phyloP scores from a whole-genome alignment of 805 yeast species.

The Teunomyces pallodes region DNA sequence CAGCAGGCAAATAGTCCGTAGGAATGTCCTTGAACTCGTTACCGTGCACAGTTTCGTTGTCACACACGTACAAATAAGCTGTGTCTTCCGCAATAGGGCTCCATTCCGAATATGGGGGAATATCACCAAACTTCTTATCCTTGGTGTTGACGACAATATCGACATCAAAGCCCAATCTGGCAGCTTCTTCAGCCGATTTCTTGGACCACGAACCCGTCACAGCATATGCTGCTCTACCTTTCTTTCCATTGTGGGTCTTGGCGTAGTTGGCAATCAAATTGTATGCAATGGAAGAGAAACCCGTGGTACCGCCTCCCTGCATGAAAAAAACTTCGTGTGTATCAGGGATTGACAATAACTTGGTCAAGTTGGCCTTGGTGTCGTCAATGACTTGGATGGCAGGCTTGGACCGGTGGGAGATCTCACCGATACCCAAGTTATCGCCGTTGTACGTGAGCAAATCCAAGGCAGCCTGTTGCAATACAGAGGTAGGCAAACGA shows the following conservation, averaged over 20 bases:
- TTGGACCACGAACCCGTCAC: slow-evolving; percentile 94
- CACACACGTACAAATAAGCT: slow-evolving; percentile 88
- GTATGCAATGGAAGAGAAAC: slow-evolving; percentile 84
- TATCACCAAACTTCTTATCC: slow-evolving; percentile 55
- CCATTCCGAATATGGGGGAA: slow-evolving; percentile 71
- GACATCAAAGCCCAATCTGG: slow-evolving; percentile 73
- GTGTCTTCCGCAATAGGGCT: slow-evolving; percentile 54
- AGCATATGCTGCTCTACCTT: slow-evolving; percentile 80
- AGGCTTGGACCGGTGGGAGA: slow-evolving; percentile 88
- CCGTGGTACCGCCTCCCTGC: slow-evolving; percentile 98
- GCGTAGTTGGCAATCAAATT: slow-evolving; percentile 77
- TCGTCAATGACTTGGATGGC: slow-evolving; percentile 76
- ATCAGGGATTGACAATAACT: slow-evolving; percentile 76
- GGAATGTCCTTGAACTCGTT: slow-evolving; percentile 67
- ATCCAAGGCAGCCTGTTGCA: slow-evolving; percentile 85
- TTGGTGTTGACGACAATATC: slow-evolving; percentile 69
- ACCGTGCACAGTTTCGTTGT: slow-evolving; percentile 96
- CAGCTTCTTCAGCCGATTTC: slow-evolving; percentile 84
- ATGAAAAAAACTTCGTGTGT: slow-evolving; percentile 91
- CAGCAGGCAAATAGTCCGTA: slow-evolving; percentile 53
- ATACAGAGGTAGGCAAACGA: slow-evolving; percentile 74
- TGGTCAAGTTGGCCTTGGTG: slow-evolving; percentile 63
- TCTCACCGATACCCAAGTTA: slow-evolving; percentile 92
- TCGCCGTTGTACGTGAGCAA: slow-evolving; percentile 64
- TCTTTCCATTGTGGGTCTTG: slow-evolving; percentile 60